Conservation (phyloP, 352 stramenopile species). For the Globisporangium viniferum region DNA sequence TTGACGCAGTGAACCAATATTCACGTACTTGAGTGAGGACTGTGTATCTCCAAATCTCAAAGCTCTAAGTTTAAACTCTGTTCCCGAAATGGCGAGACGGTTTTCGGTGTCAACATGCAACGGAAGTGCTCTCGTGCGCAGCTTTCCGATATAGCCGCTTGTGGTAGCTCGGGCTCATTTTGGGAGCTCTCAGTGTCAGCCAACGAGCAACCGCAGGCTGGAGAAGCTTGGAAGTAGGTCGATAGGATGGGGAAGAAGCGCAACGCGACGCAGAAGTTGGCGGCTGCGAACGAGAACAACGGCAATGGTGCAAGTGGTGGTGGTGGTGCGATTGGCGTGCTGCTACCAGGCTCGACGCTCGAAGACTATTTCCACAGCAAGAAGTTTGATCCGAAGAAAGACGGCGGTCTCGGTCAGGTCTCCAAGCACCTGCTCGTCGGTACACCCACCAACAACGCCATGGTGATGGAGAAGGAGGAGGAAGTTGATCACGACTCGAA, state of each 20-base stretch:
- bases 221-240: not conserved
- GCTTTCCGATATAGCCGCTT: not conserved
- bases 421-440: conserved; percentile 60
- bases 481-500: conserved; percentile 5
- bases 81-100: not conserved
- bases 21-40: not conserved
- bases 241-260: conserved; percentile 25
- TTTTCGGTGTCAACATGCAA: not conserved
- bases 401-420: conserved; percentile 17
- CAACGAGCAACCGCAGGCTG: not conserved
- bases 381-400: conserved; percentile 19
- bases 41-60: not conserved
- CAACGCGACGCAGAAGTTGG: conserved; percentile 19
- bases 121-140: not conserved
- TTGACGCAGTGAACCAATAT: too few relatives aligned
- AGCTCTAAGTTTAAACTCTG: conserved; percentile 1
- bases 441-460: conserved; percentile 43
- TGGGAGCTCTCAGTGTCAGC: not conserved
- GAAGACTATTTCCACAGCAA: conserved; percentile 45
- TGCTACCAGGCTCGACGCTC: conserved; percentile 24
- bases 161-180: not conserved
- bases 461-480: conserved; percentile 38
- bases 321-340: not conserved
- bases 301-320: not conserved
- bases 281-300: conserved; percentile 22